Evolutionary conservation across 2,329 filamentous ascomycete species (phyloP).

Genomic region (Teratosphaeria destructans): DNA sequence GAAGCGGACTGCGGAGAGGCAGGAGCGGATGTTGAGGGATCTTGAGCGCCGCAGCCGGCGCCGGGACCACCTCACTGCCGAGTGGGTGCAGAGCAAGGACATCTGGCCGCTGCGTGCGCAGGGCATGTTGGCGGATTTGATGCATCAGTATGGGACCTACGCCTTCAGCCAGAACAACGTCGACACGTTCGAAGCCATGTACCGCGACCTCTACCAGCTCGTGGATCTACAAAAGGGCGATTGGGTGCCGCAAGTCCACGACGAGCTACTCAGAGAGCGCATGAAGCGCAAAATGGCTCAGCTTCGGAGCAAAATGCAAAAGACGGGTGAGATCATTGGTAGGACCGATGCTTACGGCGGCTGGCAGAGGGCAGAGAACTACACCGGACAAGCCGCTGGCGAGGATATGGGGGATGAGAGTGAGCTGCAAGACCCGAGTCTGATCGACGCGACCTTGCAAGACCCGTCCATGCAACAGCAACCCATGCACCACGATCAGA

Average conservation of each 20-base stretch:
- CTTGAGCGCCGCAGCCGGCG: constrained; percentile 26
- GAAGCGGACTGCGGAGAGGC: constrained; percentile 25
- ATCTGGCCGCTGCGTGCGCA: constrained; percentile 28
- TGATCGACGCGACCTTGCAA: background rate
- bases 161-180: constrained; percentile 21
- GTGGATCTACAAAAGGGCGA: constrained; percentile 26
- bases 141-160: constrained; percentile 27
- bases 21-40: constrained; percentile 27
- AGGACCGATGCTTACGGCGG: constrained; percentile 23
- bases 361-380: constrained; percentile 24
- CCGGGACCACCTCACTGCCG: constrained; percentile 27
- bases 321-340: constrained; percentile 27
- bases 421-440: constrained; percentile 8
- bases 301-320: constrained; percentile 28
- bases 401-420: constrained; percentile 17
- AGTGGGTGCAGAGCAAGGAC: constrained; percentile 29
- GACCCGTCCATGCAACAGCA: background rate
- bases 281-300: constrained; percentile 29
- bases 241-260: constrained; percentile 25
- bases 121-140: constrained; percentile 24
- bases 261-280: constrained; percentile 27
- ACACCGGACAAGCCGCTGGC: constrained; percentile 23
- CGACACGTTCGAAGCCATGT: constrained; percentile 26
- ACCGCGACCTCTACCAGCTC: constrained; percentile 24
- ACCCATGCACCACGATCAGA: background rate